Evolutionary conservation across 2,329 filamentous ascomycete genomes (phyloP), one percentile per base, ranked within the genome.

Genomic region (Thielaviopsis punctulata): DNA sequence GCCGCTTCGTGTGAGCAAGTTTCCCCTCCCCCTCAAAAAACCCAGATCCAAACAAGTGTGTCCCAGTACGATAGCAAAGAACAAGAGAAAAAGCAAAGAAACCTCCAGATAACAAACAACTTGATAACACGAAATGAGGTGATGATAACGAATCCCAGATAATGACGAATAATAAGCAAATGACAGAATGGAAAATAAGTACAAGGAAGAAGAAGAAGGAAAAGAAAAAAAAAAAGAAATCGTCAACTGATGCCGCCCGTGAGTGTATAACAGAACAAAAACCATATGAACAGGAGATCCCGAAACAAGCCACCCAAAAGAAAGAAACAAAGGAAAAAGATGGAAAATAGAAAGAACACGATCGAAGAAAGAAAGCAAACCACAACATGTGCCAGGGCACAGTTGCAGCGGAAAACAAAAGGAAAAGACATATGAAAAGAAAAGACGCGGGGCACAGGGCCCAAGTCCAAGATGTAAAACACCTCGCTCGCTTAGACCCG

Each of bases 401-500:
- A 39, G 15, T n/a, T 39, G 33, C n/a, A 13, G 15, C 13, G 15
- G 21, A 21, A 43, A 49, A 12, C 30, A 30, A 44, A 43, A 19
- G 13, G 23, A 43, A 45, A 33, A 12, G 22, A 19, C 4, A 49
- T n/a, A 52, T 21, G 15, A 18, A 12, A 27, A 39, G 15, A 25
- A 30, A 33, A 12, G 39, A 45, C 24, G 24, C 18, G 3, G 27
- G 19, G 33, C n/a, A n/a, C n/a, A n/a, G n/a, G n/a, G n/a, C n/a
- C n/a, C n/a, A n/a, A n/a, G n/a, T n/a, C n/a, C n/a, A n/a, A n/a
- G n/a, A n/a, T n/a, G n/a, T n/a, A n/a, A n/a, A n/a, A n/a, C n/a
- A n/a, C n/a, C n/a, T n/a, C n/a, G n/a, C n/a, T 25, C 21, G 19
- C 10, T 49, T 61, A 68, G 30, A 65, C 61, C 58, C 63, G 68